Percentiles rank a stretch among this genome's conserved stretches.
phyloP scores from a whole-genome alignment of 768 basidiomycete genomes.

The Leccinum obscurum region DNA sequence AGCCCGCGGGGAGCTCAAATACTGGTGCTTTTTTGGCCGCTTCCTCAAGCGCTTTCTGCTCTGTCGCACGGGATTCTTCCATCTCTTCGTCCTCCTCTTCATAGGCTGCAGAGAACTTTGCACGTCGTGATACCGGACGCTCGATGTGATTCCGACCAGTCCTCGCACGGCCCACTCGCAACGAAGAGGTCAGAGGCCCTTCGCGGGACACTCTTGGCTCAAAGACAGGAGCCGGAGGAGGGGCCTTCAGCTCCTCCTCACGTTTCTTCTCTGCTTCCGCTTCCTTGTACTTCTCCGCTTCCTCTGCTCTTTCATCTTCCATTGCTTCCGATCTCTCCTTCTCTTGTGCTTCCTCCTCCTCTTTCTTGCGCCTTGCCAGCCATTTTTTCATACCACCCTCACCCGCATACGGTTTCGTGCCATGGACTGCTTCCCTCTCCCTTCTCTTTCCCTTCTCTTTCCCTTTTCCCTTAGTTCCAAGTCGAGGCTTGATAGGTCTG shows the following conservation, averaged over 20 bases:
- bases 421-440: conserved; percentile 42
- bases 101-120: conserved; percentile 68
- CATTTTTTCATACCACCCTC: conserved; percentile 79
- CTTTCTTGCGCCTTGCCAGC: conserved; percentile 59
- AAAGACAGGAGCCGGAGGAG: conserved; percentile 19
- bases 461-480: conserved; percentile 42
- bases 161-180: conserved; percentile 66
- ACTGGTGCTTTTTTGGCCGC: conserved; percentile 54
- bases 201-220: conserved; percentile 20
- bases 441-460: conserved; percentile 39
- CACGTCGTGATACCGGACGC: conserved; percentile 50
- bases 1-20: conserved; percentile 62
- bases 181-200: conserved; percentile 44
- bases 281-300: conserved; percentile 24
- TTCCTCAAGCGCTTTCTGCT: conserved; percentile 51
- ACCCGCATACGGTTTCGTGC: conserved; percentile 76
- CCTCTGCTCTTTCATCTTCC: conserved; percentile 35
- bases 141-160: conserved; percentile 57
- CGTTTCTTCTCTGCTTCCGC: conserved; percentile 19
- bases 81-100: conserved; percentile 48
- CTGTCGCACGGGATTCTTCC: conserved; percentile 42
- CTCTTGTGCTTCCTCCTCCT: conserved; percentile 50
- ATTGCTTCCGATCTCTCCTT: conserved; percentile 36
- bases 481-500: conserved; percentile 47
- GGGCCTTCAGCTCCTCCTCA: conserved; percentile 19